These are phyloP conservation scores for Diaporthe citriasiana DNA, from an alignment of 2,329 filamentous ascomycete genomes.

Conservation along the genomic window DNA sequence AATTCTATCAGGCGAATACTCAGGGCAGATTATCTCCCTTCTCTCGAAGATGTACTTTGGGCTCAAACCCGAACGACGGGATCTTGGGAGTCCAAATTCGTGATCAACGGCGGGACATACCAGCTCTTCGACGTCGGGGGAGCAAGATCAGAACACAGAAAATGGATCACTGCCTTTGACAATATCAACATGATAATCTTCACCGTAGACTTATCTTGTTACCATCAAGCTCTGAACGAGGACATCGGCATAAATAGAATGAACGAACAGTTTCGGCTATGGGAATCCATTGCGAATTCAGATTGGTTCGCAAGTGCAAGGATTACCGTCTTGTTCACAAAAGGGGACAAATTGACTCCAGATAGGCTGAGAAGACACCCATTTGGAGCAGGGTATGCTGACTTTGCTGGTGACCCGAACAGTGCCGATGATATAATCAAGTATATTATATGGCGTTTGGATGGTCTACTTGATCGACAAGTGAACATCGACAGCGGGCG, in stretches of 20 bases:
- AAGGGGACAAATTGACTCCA: constrained; percentile 11
- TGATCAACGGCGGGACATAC: neutral
- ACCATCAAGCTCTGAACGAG: neutral
- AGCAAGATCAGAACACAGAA: neutral
- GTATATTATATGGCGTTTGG: neutral
- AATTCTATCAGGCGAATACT: constrained; percentile 9
- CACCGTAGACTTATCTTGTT: constrained; percentile 19
- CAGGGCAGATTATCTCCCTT: neutral
- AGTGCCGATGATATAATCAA: neutral
- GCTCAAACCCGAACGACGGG: neutral
- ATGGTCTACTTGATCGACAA: neutral
- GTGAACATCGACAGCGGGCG: neutral
- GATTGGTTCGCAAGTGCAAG: neutral
- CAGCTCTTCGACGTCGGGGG: constrained; percentile 5
- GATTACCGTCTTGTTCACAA: constrained; percentile 10
- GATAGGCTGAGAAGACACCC: neutral
- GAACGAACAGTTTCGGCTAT: neutral
- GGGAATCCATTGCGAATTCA: neutral
- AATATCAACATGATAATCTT: neutral
- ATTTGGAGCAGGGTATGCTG: neutral
- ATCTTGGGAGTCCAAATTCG: neutral
- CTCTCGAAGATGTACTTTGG: constrained; percentile 15
- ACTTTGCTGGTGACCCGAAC: neutral
- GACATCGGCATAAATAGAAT: neutral
- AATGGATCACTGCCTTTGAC: neutral